Evolutionary conservation across 1,284 basidiomycete genomes (phyloP).

Genomic region (Omphalotus olearius): DNA sequence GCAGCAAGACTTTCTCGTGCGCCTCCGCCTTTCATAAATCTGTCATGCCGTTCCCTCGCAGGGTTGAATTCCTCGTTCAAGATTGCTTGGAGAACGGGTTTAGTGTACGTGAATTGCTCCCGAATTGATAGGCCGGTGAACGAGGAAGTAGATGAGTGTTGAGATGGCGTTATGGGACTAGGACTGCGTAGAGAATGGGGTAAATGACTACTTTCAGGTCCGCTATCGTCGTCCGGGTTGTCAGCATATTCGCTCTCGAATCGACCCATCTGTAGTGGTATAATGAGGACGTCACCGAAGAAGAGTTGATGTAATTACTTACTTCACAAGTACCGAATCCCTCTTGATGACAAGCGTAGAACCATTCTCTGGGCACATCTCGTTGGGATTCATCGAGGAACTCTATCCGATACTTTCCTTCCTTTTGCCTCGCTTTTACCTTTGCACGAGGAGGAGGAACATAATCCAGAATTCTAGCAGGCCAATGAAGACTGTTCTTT

Average conservation of each 20-base stretch:
- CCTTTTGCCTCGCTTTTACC: slow-evolving; percentile 26
- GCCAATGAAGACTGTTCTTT: slow-evolving; percentile 49
- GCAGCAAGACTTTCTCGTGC: slow-evolving; percentile 41
- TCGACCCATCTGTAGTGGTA: slow-evolving; percentile 42
- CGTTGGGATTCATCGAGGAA: slow-evolving; percentile 50
- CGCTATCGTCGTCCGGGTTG: slow-evolving; percentile 33
- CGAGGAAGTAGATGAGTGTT: slow-evolving; percentile 27
- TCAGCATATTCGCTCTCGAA: slow-evolving; percentile 46
- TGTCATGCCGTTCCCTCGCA: slow-evolving; percentile 38
- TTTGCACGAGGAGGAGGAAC: slow-evolving; percentile 35
- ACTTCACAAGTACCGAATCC: slow-evolving; percentile 59
- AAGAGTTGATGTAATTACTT: slow-evolving; percentile 15
- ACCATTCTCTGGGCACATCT: slow-evolving; percentile 42
- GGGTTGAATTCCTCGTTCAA: slow-evolving; percentile 54
- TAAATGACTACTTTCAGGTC: slow-evolving; percentile 1
- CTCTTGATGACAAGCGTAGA: slow-evolving; percentile 51
- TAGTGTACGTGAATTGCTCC: slow-evolving; percentile 60
- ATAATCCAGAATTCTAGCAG: slow-evolving; percentile 55
- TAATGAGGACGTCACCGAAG: slow-evolving; percentile 8
- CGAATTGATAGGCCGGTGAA: slow-evolving; percentile 48
- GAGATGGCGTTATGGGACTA: slow-evolving; percentile 29
- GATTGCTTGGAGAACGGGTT: slow-evolving; percentile 56
- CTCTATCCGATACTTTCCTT: slow-evolving; percentile 41
- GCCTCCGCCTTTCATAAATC: slow-evolving; percentile 56
- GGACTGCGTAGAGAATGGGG: slow-evolving; percentile 20